Evolutionary conservation across 148 eudicot genomes (phyloP), one percentile per base, ranked within the genome.

Genomic region (Dysphania ambrosioides): DNA sequence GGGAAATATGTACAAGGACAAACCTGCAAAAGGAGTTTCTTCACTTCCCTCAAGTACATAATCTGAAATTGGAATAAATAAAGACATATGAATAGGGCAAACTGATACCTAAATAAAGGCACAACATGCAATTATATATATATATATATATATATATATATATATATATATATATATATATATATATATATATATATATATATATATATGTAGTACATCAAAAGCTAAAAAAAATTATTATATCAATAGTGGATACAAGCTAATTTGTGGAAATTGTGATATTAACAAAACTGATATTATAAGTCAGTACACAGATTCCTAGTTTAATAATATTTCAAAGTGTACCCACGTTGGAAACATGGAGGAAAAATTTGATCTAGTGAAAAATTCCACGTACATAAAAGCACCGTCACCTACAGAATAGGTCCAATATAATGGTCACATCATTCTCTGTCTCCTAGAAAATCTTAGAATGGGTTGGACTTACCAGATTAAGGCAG

Each of bases 21-120:
- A 83, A 95, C 98, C 98, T 91, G 98, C 96, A 83, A 95, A 95
- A 35, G 98, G 97, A 27, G 98, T 92, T 79, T 96, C 98, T 77
- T 92, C 87, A 80, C 98, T 95, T 75, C 98, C 98, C 82, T 95
- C 96, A 76, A 95, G 81, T 59, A 95, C 97, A 84, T 95, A 95
- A 87, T 95, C 98, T 95, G 87, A 55, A 81, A 74, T 41, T n/a
- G 9, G 5, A 79, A 30, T n/a, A n/a, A 72, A 63, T 11, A 15
- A 47, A 32, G 8, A 19, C 62, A 74, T 24, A n/a, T 41, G 30
- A 29, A 2, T 53, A 56, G 66, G 58, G 35, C 24, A 29, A 19
- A 27, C 16, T 6, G 5, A 47, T 1, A 47, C 55, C 23, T 26
- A 1, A 5, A 29, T 8, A 70, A 70, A 70, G 51, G 36, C n/a